Conservation (phyloP, 2,329 filamentous ascomycete genomes). For the Ceratocystis alfenasii region DNA sequence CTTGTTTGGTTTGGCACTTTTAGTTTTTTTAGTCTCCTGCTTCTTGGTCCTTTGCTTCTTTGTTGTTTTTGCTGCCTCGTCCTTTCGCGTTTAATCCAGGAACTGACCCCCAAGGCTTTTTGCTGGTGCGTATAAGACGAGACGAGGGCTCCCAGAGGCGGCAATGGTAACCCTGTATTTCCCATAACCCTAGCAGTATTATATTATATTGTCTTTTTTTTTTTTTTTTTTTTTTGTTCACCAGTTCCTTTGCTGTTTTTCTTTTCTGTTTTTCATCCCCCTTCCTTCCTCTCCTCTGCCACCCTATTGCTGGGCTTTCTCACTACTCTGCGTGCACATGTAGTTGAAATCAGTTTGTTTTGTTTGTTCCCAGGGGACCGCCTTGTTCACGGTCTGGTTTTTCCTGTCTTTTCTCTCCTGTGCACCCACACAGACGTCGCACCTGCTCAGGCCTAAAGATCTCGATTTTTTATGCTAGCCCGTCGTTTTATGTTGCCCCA, state of each 20-base stretch:
- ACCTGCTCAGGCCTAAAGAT: neutral
- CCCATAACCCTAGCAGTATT: neutral
- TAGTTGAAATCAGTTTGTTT: neutral
- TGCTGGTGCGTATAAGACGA: neutral
- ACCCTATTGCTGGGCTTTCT: neutral
- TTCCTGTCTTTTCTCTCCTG: neutral
- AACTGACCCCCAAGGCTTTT: neutral
- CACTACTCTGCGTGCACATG: neutral
- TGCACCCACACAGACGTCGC: neutral
- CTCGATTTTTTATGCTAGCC: conserved; percentile 2
- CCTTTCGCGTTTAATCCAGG: neutral
- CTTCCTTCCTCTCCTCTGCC: neutral
- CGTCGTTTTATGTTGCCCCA: neutral
- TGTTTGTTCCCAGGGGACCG: neutral
- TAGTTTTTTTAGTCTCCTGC: neutral
- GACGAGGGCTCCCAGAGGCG: neutral
- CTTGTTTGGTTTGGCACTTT: too few species aligned
- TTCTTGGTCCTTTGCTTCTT: neutral
- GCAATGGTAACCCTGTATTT: neutral
- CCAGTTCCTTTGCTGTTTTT: neutral
- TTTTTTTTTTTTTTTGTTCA: neutral
- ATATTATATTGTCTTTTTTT: neutral
- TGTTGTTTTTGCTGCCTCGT: neutral
- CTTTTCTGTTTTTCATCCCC: neutral
- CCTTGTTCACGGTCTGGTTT: neutral